Evolutionary conservation across 139 green algal genomes (phyloP).

Genomic region (Edaphochlamys debaryana): DNA sequence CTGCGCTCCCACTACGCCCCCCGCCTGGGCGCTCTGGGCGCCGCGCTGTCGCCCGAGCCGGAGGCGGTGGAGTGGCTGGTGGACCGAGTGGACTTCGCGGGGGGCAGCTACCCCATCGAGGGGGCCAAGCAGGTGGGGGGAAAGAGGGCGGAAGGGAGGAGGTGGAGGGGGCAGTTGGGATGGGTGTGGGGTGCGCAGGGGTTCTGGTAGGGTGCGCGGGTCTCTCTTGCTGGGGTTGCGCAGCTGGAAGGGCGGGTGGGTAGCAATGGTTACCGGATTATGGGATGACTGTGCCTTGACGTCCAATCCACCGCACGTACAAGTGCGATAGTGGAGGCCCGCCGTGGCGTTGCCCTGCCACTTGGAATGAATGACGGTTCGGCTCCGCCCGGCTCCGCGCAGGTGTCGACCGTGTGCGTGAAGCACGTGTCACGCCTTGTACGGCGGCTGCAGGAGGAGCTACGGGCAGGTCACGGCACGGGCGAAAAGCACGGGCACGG

Average conservation of each 20-base stretch:
- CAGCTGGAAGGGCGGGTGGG: too few relatives aligned
- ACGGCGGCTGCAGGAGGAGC: conserved; percentile 4
- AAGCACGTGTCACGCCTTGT: conserved; percentile 25
- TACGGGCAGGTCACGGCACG: neutral
- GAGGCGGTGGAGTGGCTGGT: conserved; percentile 20
- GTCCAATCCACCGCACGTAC: too few relatives aligned
- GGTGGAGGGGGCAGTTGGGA: neutral
- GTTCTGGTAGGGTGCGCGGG: too few relatives aligned
- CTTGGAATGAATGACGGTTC: too few relatives aligned
- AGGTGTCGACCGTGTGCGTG: conserved; percentile 21
- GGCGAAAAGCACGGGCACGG: too few relatives aligned
- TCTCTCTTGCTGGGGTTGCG: too few relatives aligned
- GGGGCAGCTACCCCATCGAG: conserved; percentile 34
- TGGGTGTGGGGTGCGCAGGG: neutral
- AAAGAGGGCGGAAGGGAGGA: neutral
- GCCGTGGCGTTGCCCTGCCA: too few relatives aligned
- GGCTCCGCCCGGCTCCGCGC: too few relatives aligned
- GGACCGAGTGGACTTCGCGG: conserved; percentile 24
- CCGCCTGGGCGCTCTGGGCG: neutral
- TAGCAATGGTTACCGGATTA: too few relatives aligned
- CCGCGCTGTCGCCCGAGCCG: neutral
- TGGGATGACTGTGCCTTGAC: too few relatives aligned
- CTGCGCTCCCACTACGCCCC: neutral
- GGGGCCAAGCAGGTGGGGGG: conserved; percentile 38
- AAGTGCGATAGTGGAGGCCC: too few relatives aligned